A percentile compares a stretch with the other conserved stretches of the same genome.
Conservation (phyloP, 2,329 filamentous ascomycete species). For the Macrophomina tecta region DNA sequence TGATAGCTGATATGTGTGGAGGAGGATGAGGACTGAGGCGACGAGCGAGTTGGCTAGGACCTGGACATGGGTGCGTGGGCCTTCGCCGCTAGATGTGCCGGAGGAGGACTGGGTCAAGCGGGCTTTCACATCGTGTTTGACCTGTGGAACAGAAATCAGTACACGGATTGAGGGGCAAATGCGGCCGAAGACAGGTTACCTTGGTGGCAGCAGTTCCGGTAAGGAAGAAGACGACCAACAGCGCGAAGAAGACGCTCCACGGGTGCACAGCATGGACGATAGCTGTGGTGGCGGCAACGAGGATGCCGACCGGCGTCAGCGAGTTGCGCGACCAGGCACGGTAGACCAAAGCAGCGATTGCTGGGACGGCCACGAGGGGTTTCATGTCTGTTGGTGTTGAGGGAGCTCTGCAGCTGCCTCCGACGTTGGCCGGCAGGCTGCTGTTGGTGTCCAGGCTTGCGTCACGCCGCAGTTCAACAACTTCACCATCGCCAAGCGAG, state of each 20-base stretch:
- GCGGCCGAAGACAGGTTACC: constrained; percentile 51
- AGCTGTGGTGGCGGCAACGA: constrained; percentile 75
- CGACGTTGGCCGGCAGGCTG: constrained; percentile 12
- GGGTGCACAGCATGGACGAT: constrained; percentile 86
- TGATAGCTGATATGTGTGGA: constrained; percentile 55
- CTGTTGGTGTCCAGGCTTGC: not conserved
- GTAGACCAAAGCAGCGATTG: constrained; percentile 46
- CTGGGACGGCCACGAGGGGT: constrained; percentile 35
- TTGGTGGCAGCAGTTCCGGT: constrained; percentile 84
- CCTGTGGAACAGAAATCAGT: constrained; percentile 51
- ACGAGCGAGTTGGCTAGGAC: constrained; percentile 87
- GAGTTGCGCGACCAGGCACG: constrained; percentile 57
- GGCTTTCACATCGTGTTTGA: constrained; percentile 87
- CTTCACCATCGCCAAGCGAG: constrained; percentile 4
- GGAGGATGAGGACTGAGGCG: constrained; percentile 68
- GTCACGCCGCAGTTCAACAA: constrained; percentile 23
- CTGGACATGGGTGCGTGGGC: constrained; percentile 82
- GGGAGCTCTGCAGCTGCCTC: constrained; percentile 2
- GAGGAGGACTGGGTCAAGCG: constrained; percentile 77
- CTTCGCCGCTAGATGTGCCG: constrained; percentile 78
- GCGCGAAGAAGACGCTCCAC: constrained; percentile 87
- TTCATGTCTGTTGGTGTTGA: constrained; percentile 33
- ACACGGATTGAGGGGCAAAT: not conserved
- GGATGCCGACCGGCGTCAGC: constrained; percentile 77
- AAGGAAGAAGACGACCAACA: constrained; percentile 85